These are phyloP conservation scores for Entelexis sorbosivorans DNA, from an alignment of 1,139 yeast genomes.

Conservation along the genomic window DNA sequence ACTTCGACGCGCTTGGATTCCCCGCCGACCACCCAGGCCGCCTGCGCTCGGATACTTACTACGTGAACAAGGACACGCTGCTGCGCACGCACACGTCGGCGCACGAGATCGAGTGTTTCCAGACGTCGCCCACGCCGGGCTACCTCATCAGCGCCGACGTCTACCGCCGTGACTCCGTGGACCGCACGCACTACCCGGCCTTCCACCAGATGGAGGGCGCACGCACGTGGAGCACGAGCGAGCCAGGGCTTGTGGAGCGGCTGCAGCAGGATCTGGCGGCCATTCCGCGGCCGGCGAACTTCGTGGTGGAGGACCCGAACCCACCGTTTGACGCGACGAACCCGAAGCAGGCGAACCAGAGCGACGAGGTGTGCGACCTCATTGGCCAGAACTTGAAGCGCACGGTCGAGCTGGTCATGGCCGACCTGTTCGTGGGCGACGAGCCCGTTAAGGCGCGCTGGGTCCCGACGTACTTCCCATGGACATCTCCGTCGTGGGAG, in stretches of 20 bases:
- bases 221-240: conserved; percentile 57
- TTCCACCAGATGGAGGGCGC: conserved; percentile 99
- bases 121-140: conserved; percentile 60
- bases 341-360: conserved; percentile 73
- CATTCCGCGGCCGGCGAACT: conserved; percentile 51
- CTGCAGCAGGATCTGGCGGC: conserved; percentile 49
- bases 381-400: conserved; percentile 71
- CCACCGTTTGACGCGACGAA: conserved; percentile 46
- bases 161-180: conserved; percentile 89
- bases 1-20: conserved; percentile 85
- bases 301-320: conserved; percentile 64
- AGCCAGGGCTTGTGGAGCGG: conserved; percentile 35
- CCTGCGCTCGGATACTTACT: conserved; percentile 84
- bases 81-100: conserved; percentile 94
- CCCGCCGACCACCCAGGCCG: conserved; percentile 92
- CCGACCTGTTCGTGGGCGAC: conserved; percentile 64
- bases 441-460: conserved; percentile 82
- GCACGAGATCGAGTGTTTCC: conserved; percentile 81
- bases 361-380: conserved; percentile 53
- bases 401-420: conserved; percentile 71
- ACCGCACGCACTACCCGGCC: conserved; percentile 91
- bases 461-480: conserved; percentile 94
- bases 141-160: conserved; percentile 92
- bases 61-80: conserved; percentile 58
- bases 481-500: conserved; percentile 98